phyloP scores from a whole-genome alignment of 2,329 filamentous ascomycete species.

The Leptographium galeiforme region DNA sequence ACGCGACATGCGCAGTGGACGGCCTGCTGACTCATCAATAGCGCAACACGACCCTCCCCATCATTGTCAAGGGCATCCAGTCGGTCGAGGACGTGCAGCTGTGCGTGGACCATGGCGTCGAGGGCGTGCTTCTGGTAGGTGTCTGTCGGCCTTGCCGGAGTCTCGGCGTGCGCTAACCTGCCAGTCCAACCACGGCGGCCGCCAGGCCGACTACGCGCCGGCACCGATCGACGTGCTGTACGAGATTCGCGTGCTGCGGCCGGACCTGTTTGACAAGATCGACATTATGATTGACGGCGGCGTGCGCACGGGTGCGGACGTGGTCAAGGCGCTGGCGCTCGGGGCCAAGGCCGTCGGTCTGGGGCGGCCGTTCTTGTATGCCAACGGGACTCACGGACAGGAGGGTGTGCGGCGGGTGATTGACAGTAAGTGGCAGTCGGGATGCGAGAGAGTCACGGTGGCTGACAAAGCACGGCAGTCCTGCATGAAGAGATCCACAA shows the following conservation, averaged over 20 bases:
- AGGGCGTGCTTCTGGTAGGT: slow-evolving; percentile 38
- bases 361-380: slow-evolving; percentile 8
- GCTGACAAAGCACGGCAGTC: background rate
- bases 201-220: slow-evolving; percentile 26
- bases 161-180: background rate
- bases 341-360: slow-evolving; percentile 10
- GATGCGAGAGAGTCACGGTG: background rate
- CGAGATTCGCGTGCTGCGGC: slow-evolving; percentile 6
- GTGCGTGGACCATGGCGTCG: slow-evolving; percentile 38
- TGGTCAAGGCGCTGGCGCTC: slow-evolving; percentile 9
- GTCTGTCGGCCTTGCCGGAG: slow-evolving; percentile 12
- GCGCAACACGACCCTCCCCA: slow-evolving; percentile 27
- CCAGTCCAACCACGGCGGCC: slow-evolving; percentile 32
- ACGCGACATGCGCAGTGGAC: too few relatives aligned
- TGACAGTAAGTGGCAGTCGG: slow-evolving; percentile 1
- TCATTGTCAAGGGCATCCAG: slow-evolving; percentile 49
- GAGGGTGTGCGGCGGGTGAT: slow-evolving; percentile 5
- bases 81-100: slow-evolving; percentile 38
- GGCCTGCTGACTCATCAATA: background rate
- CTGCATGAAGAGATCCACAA: slow-evolving; percentile 5
- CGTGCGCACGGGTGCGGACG: slow-evolving; percentile 38
- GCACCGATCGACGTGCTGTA: slow-evolving; percentile 38
- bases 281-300: slow-evolving; percentile 43
- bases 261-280: slow-evolving; percentile 33
- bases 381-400: slow-evolving; percentile 6